Conservation (phyloP, 495 filamentous ascomycete genomes). For the Bacidia gigantensis region DNA sequence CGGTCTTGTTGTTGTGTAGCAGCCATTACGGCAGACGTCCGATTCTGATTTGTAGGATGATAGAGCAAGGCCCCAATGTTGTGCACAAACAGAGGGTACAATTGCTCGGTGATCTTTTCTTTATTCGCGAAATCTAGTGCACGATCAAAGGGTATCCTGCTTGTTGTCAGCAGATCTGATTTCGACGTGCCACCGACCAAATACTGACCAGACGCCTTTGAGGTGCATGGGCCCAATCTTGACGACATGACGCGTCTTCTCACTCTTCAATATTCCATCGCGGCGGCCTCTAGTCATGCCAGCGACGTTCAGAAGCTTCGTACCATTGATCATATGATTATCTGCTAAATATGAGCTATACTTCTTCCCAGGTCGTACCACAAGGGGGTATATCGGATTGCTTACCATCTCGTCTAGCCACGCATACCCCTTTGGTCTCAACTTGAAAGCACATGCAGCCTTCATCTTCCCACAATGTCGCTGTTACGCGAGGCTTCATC, state of each 20-base stretch:
- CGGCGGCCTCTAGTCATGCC: slow-evolving; percentile 94
- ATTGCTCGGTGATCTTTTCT: slow-evolving; percentile 91
- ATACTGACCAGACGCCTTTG: slow-evolving; percentile 89
- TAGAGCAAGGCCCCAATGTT: slow-evolving; percentile 92
- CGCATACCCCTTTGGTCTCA: slow-evolving; percentile 90
- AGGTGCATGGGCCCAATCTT: slow-evolving; percentile 99
- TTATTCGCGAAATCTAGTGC: slow-evolving; percentile 97
- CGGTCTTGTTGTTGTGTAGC: slow-evolving; percentile 43
- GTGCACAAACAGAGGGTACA: slow-evolving; percentile 95
- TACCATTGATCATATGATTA: slow-evolving; percentile 99
- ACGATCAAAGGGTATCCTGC: slow-evolving; percentile 92
- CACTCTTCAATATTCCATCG: slow-evolving; percentile 95
- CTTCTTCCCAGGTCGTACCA: not conserved
- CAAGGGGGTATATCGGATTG: not conserved
- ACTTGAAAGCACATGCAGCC: slow-evolving; percentile 97
- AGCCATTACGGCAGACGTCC: slow-evolving; percentile 76
- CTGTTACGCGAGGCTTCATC: slow-evolving; percentile 95
- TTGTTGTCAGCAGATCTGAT: slow-evolving; percentile 3
- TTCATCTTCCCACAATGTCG: slow-evolving; percentile 96
- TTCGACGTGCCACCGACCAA: not conserved
- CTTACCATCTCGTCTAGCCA: slow-evolving; percentile 85
- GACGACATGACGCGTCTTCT: slow-evolving; percentile 90
- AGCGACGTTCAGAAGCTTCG: slow-evolving; percentile 90
- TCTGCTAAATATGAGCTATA: slow-evolving; percentile 37
- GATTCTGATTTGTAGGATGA: slow-evolving; percentile 74